phyloP scores from a whole-genome alignment of 2,329 filamentous ascomycete genomes.

The Talaromyces funiculosus region DNA sequence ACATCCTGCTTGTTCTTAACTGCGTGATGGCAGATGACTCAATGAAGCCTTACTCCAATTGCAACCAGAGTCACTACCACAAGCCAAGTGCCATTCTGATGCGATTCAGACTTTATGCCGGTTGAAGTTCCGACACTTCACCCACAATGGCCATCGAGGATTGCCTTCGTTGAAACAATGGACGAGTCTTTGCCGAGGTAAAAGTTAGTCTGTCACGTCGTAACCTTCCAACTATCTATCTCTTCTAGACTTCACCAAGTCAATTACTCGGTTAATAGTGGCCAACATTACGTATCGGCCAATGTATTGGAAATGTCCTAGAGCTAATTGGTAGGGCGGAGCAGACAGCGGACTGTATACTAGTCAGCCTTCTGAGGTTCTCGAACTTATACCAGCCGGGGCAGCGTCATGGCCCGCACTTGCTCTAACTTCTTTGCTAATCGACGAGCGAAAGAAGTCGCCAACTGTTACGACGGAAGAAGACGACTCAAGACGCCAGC shows the following conservation, averaged over 20 bases:
- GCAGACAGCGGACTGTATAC: background rate
- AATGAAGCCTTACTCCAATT: background rate
- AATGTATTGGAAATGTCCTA: no score
- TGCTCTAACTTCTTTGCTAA: background rate
- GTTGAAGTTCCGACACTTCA: background rate
- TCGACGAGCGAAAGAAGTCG: background rate
- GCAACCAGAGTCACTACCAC: background rate
- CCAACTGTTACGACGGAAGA: background rate
- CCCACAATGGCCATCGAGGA: background rate
- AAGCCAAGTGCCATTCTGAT: background rate
- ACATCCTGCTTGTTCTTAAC: no score
- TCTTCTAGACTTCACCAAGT: no score
- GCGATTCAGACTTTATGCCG: background rate
- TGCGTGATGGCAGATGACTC: background rate
- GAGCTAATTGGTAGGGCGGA: background rate
- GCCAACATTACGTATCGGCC: background rate
- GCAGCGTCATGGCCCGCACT: background rate
- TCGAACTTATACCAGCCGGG: background rate
- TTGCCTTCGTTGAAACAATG: background rate
- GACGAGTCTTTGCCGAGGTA: no score
- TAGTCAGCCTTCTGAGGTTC: background rate
- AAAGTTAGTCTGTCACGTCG: no score
- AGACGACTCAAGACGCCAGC: background rate
- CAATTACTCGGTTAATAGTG: background rate
- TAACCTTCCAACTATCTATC: no score